Base-by-base conservation (phyloP, 805 yeast species). In the Suhomyces faveliae region DNA sequence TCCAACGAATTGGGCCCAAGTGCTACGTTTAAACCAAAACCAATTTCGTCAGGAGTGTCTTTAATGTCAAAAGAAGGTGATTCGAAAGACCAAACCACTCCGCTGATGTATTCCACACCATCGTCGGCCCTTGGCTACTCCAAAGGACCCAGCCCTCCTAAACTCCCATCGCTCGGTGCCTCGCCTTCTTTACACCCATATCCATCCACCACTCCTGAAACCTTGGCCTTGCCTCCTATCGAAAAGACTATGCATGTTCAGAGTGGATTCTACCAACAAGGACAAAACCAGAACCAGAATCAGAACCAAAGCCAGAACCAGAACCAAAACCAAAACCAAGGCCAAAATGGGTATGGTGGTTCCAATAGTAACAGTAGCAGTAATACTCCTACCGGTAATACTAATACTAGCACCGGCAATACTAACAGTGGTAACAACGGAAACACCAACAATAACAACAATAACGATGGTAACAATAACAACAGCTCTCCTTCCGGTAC, bases 141-240 rank as follows among this genome's bases (percentile, higher is more conserved):
- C 40, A 35, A 27, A 21, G 23, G 7, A 4, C 17, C 37, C 38
- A 49, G 51, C 13, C 61, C 68, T 6, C 68, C 71, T 7, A 67
- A 61, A 51, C 58, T 69, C 47, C 73, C 73, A 11, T 60, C 71
- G 1, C 57, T 68, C 33, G 68, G 67, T 8, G 53, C 73, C 1
- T 70, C 78, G 1, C 79, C 80, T 1, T 67, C 76, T 3, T 75
- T 77, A 51, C 79, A 78, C 0, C 76, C 81, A 4, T 78, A 73
- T 15, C 38, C 54, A 11, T 44, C 15, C 15, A 35, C 40, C 40
- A 41, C 50, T 43, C 41, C 51, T 38, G 61, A 48, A 23, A 20
- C 44, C 27, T 33, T 30, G 8, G 44, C 38, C 2, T 57, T 63
- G 40, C 64, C 70, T 25, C 64, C 65, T 22, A 50, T 62, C 22